Base-by-base conservation (phyloP, 2,329 filamentous ascomycete genomes). In the Monosporascus sp. region DNA sequence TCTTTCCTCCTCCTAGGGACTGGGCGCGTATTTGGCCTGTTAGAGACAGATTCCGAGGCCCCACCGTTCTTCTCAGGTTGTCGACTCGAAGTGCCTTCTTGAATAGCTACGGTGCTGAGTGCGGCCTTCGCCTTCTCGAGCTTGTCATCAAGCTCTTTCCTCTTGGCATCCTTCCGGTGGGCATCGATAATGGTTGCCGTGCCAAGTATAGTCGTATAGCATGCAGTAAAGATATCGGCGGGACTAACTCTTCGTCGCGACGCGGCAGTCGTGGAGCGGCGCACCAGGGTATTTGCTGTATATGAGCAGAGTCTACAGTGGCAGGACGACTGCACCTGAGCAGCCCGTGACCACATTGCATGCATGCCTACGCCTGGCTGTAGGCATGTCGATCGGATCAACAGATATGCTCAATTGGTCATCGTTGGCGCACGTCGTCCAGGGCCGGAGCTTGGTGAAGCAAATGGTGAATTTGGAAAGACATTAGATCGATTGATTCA, bases 131-230 rank as follows among this genome's bases (percentile, higher is more conserved):
- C 77, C 50, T 80, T 74, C 27, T 79, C 77, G 58, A 89, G 79
- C 53, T 81, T 79, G 20, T 70, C 65, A 51, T 90, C 84, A 72
- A 88, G 81, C 58, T 85, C 78, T 56, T 74, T 75, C 47, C 80
- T 76, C 56, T 82, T 75, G 41, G 74, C 72, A 51, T 81, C 75
- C 65, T 89, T 89, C 31, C 71, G 66, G 27, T 75, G 72, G 6
- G 81, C 80, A 65, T 90, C 87, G 31, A 81, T 72, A 3, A 87
- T 72, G 11, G 84, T 78, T 2, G 84, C 85, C 2, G 82, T 81
- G 5, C 83, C 85, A 62, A 88, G 80, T 51, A 87, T 79, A 37
- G 83, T 81, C 25, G 85, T 85, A 63, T 89, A 89, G 65, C 79
- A 81, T 39, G 86, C 81, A 24, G 85, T 88, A 64, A 86, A 76